These are phyloP conservation scores for Bremia lactucae DNA, from an alignment of 352 stramenopile genomes.

Conservation along the genomic window DNA sequence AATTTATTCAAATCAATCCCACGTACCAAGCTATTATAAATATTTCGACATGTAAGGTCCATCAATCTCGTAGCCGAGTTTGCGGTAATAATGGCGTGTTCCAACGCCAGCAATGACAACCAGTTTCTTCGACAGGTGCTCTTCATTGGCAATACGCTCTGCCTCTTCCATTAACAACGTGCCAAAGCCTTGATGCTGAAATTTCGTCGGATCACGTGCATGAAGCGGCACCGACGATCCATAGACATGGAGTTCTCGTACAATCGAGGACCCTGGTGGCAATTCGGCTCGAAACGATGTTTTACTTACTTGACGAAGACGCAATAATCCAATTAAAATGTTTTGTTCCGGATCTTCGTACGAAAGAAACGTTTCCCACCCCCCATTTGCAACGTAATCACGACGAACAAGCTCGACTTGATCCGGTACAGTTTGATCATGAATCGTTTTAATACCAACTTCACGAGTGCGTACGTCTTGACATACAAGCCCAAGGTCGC, in stretches of 20 bases:
- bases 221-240: constrained; percentile 92
- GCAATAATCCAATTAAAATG: constrained; percentile 92
- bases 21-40: constrained; percentile 28
- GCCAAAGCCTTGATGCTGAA: constrained; percentile 95
- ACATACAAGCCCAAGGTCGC: constrained; percentile 87
- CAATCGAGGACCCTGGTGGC: constrained; percentile 50
- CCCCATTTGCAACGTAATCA: constrained; percentile 93
- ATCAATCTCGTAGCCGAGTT: constrained; percentile 94
- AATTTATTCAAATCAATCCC: too few relatives aligned
- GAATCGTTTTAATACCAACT: constrained; percentile 96
- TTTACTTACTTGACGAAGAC: constrained; percentile 83
- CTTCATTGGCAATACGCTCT: constrained; percentile 90
- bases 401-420: constrained; percentile 93
- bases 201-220: constrained; percentile 90
- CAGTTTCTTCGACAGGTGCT: constrained; percentile 93
- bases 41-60: constrained; percentile 96
- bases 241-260: constrained; percentile 93
- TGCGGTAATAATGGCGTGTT: constrained; percentile 95
- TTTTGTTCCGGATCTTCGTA: constrained; percentile 95
- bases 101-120: constrained; percentile 94
- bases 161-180: constrained; percentile 96
- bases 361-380: constrained; percentile 94
- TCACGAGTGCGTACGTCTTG: constrained; percentile 92
- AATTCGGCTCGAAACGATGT: constrained; percentile 81
- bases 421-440: constrained; percentile 87